Conservation (phyloP, 306 rosid species). For the Pyrus communis region DNA sequence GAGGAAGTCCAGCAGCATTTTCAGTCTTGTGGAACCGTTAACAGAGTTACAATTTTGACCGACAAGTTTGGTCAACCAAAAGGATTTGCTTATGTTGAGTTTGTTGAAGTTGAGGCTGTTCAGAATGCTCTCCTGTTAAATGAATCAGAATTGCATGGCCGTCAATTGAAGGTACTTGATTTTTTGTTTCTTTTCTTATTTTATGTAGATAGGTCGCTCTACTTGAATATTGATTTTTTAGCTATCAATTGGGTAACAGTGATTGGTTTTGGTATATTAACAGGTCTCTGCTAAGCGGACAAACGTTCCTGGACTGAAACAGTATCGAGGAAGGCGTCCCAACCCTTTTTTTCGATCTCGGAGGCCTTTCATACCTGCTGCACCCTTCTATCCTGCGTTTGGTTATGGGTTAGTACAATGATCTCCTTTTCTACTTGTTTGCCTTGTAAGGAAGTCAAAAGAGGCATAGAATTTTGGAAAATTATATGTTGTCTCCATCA, state of each 20-base stretch:
- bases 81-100: conserved; percentile 98
- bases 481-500: neutral
- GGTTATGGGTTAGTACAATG: conserved; percentile 66
- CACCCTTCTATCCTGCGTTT: conserved; percentile 68
- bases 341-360: conserved; percentile 49
- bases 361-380: conserved; percentile 74
- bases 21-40: conserved; percentile 99
- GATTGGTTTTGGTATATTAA: conserved; percentile 19
- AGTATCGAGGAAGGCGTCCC: conserved; percentile 78
- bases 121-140: conserved; percentile 89
- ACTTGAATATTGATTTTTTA: conserved; percentile 13
- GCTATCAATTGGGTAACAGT: conserved; percentile 4
- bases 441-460: neutral
- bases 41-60: conserved; percentile 95
- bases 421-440: neutral
- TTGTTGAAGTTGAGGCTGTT: conserved; percentile 89
- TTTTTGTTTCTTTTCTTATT: neutral
- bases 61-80: conserved; percentile 99
- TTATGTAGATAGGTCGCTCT: neutral
- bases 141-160: conserved; percentile 97
- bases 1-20: conserved; percentile 99
- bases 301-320: conserved; percentile 91
- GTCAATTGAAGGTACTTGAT: conserved; percentile 78
- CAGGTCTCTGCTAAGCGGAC: conserved; percentile 98
- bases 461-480: neutral